Evolutionary conservation across 2,329 filamentous ascomycete species (phyloP), one percentile per base, ranked within the genome.

Genomic region (Fusarium musae): DNA sequence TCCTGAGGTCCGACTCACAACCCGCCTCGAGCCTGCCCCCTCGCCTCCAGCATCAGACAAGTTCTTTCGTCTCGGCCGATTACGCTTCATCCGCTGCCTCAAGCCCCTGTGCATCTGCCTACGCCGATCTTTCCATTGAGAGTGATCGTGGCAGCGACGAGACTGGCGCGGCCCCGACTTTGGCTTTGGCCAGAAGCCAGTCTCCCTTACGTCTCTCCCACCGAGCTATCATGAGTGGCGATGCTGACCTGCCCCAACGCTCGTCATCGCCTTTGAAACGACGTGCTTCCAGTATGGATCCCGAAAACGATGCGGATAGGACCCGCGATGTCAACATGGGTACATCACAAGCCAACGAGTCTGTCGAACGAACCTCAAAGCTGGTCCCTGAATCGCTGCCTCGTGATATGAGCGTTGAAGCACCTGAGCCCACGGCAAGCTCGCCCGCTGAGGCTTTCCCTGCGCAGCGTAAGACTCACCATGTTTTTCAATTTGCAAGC

Each of bases 181-280:
- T 67, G 72, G 81, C 81, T 47, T 67, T 67, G 72, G 81, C 81
- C 65, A 84, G 86, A 79, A 86, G 84, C 80, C 85, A 85, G 79
- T 90, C 89, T 63, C 87, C 89, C 40, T 84, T 86, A 74, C 84
- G 85, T 70, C 81, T 85, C 56, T 83, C 86, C 40, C 85, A 85
- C 75, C 85, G 87, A 71, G 86, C 84, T 74, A 86, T 91, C 66
- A 90, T 91, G 87, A 88, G 88, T 72, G 89, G 87, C 73, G 87
- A 89, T 80, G 84, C 86, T 74, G 88, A 91, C 70, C 78, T 85
- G 30, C 85, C 87, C 66, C 87, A 91, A 49, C 86, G 90, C 75
- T 90, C 90, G 26, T 91, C 90, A 34, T 92, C 90, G 26, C 90
- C 90, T 12, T 81, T 92, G 63, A 92, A 92, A 82, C 86, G 90